Evolutionary conservation across 345 rosid genomes (phyloP).

Genomic region (Brassica nigra): DNA sequence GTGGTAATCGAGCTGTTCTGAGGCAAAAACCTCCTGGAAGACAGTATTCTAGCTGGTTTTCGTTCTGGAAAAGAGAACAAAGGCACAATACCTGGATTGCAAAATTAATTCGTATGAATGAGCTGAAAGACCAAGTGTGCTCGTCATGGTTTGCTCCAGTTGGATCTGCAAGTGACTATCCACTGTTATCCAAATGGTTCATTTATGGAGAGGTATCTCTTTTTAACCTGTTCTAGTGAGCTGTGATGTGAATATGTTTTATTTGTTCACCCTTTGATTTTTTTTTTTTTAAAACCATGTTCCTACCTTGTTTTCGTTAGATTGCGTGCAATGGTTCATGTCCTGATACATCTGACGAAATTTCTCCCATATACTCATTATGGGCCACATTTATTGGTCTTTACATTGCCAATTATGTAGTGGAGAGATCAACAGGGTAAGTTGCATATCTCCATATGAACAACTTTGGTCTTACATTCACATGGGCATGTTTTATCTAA

Average conservation of each 20-base stretch:
- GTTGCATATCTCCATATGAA: conserved; percentile 31
- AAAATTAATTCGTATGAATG: conserved; percentile 70
- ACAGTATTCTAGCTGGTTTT: conserved; percentile 67
- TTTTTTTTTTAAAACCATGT: background rate
- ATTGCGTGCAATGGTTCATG: conserved; percentile 66
- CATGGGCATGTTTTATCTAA: conserved; percentile 9
- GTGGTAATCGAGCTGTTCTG: conserved; percentile 90
- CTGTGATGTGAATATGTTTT: background rate
- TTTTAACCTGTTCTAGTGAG: conserved; percentile 6
- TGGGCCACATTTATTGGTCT: conserved; percentile 99
- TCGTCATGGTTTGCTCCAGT: conserved; percentile 99
- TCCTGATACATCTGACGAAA: conserved; percentile 81
- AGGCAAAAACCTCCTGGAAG: conserved; percentile 56
- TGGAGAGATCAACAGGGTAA: conserved; percentile 98
- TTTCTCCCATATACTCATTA: conserved; percentile 95
- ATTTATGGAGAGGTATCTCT: conserved; percentile 86
- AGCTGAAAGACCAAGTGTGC: conserved; percentile 94
- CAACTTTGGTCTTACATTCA: conserved; percentile 14
- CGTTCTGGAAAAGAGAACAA: conserved; percentile 64
- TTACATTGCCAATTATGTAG: conserved; percentile 97
- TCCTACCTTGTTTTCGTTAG: conserved; percentile 35
- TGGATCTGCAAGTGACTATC: conserved; percentile 98
- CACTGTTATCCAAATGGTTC: conserved; percentile 96
- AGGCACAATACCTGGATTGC: conserved; percentile 74
- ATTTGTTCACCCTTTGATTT: background rate